A percentile compares a stretch with the other conserved stretches of the same genome.
Conservation (phyloP, 2,329 filamentous ascomycete genomes). For the Didymella keratinophila region DNA sequence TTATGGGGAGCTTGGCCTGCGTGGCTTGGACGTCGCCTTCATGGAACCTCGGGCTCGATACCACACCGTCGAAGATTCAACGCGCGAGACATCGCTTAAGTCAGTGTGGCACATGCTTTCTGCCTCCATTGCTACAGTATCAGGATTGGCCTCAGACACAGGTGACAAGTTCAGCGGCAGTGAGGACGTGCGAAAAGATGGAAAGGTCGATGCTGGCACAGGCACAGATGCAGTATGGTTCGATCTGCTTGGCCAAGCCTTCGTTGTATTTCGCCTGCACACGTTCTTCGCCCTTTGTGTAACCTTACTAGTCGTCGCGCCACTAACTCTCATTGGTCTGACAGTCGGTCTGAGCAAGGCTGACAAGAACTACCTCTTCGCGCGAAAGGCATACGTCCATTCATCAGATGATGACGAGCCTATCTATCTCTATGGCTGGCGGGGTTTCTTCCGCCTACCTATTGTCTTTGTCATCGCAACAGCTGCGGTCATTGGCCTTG, state of each 20-base stretch:
- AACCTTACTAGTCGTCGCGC: conserved; percentile 80
- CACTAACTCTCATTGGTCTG: conserved; percentile 73
- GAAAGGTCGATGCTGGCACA: conserved; percentile 71
- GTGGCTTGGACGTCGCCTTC: conserved; percentile 92
- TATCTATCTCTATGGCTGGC: conserved; percentile 75
- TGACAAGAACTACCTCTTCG: conserved; percentile 91
- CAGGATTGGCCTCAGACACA: conserved; percentile 73
- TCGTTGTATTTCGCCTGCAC: conserved; percentile 80
- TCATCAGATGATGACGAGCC: conserved; percentile 66
- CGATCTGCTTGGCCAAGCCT: conserved; percentile 81
- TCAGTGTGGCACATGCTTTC: conserved; percentile 96
- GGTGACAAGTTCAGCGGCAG: conserved; percentile 72
- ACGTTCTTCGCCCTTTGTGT: conserved; percentile 90
- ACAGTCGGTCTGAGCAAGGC: conserved; percentile 72
- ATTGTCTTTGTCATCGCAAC: conserved; percentile 74
- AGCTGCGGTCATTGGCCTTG: conserved; percentile 73
- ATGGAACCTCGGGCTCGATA: conserved; percentile 86
- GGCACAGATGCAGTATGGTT: conserved; percentile 86
- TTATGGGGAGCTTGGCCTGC: conserved; percentile 76
- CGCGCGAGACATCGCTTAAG: conserved; percentile 74
- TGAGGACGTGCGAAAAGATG: conserved; percentile 62
- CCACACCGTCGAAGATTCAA: conserved; percentile 89
- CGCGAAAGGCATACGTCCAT: conserved; percentile 68
- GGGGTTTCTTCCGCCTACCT: conserved; percentile 85
- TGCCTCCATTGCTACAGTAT: conserved; percentile 76